A percentile compares a stretch with the other conserved stretches of the same genome.
Conservation (phyloP, 495 filamentous ascomycete species). For the Trichoderma gamsii region DNA sequence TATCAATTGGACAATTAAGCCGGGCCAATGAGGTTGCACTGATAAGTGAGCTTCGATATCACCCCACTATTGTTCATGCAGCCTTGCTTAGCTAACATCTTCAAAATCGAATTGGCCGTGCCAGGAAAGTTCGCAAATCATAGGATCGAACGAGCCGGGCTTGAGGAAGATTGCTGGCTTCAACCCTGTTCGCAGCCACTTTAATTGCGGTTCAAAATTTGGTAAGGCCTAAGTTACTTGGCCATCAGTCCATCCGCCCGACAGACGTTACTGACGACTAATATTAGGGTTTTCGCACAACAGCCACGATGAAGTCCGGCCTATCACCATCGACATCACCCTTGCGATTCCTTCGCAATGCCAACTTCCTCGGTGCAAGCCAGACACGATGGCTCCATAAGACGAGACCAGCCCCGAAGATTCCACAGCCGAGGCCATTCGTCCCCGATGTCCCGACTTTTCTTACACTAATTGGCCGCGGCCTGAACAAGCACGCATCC, state of each 20-base stretch:
- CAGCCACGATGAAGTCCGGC: neutral
- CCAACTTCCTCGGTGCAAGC: neutral
- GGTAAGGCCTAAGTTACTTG: neutral
- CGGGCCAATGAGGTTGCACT: neutral
- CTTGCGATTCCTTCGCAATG: constrained; percentile 4
- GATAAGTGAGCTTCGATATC: neutral
- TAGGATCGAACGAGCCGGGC: neutral
- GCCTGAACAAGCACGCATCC: constrained; percentile 66
- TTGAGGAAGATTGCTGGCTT: neutral
- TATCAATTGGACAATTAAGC: neutral
- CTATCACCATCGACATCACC: neutral
- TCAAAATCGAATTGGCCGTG: neutral
- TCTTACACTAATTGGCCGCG: constrained; percentile 85
- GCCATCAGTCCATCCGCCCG: neutral
- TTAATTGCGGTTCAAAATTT: neutral
- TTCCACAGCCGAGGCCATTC: constrained; percentile 72
- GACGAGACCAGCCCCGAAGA: constrained; percentile 33
- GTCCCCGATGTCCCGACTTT: constrained; percentile 85
- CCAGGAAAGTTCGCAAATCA: neutral
- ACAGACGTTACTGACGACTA: neutral
- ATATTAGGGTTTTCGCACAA: neutral
- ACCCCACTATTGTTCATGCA: neutral
- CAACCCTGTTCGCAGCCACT: neutral
- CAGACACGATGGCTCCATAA: constrained; percentile 28
- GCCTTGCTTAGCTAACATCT: constrained; percentile 8